Percentiles rank a stretch among this genome's conserved stretches.
Conservation (phyloP, 306 rosid genomes). For the Prunus davidiana region DNA sequence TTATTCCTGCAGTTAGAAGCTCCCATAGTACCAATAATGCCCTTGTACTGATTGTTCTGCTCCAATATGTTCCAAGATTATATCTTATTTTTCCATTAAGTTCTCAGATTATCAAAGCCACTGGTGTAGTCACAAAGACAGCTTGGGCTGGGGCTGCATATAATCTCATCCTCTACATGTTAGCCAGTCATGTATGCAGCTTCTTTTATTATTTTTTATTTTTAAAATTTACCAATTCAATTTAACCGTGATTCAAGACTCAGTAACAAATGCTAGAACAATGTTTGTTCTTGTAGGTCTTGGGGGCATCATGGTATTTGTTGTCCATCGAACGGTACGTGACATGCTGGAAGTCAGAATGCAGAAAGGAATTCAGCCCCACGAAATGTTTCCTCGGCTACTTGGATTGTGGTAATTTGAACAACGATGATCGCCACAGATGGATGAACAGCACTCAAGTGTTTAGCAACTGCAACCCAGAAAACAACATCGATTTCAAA, state of each 20-base stretch:
- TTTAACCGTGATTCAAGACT: background rate
- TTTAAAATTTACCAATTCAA: background rate
- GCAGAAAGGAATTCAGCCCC: constrained; percentile 57
- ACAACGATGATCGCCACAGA: constrained; percentile 33
- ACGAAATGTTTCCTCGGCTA: constrained; percentile 46
- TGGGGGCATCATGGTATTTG: constrained; percentile 93
- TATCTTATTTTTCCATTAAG: constrained; percentile 85
- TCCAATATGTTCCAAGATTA: constrained; percentile 81
- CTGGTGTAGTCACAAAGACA: constrained; percentile 81
- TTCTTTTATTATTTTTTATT: background rate
- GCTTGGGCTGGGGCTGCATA: constrained; percentile 99
- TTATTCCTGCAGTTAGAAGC: constrained; percentile 79
- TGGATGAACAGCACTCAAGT: constrained; percentile 61
- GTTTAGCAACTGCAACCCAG: constrained; percentile 67
- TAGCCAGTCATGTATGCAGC: constrained; percentile 84
- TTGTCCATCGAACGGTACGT: constrained; percentile 75
- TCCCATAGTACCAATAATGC: constrained; percentile 66
- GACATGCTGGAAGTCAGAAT: constrained; percentile 74
- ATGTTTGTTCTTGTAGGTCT: constrained; percentile 44
- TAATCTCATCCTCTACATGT: constrained; percentile 84
- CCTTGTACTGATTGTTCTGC: constrained; percentile 72
- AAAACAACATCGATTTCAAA: constrained; percentile 37
- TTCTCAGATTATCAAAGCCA: constrained; percentile 83
- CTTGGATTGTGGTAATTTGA: constrained; percentile 60
- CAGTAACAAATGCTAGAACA: background rate